Evolutionary conservation across 192 early-diverging fungal genomes (phyloP).

Genomic region (Linnemannia exigua): DNA sequence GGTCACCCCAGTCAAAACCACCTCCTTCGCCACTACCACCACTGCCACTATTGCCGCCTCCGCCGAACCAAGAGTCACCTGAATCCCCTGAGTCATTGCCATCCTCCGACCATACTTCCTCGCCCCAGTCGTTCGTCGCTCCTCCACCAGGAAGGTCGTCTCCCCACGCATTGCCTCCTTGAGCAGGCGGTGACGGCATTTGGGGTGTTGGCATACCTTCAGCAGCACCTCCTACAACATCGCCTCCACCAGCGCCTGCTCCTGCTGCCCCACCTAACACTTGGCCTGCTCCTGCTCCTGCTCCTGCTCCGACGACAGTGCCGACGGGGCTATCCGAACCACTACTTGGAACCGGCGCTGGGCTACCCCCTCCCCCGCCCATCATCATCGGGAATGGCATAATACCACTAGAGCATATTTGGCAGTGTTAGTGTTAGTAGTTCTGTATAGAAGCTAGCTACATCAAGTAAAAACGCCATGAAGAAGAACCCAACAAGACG

Average conservation of each 20-base stretch:
- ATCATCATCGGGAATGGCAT: conserved; percentile 62
- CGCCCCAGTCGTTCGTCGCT: conserved; percentile 52
- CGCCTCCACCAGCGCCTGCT: conserved; percentile 19
- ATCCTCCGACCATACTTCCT: conserved; percentile 61
- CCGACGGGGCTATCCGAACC: conserved; percentile 21
- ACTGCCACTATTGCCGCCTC: not conserved
- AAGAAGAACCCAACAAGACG: not conserved
- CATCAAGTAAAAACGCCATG: not conserved
- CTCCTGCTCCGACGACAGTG: conserved; percentile 34
- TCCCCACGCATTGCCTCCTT: not conserved
- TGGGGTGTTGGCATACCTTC: conserved; percentile 3
- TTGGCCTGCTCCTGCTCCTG: conserved; percentile 35
- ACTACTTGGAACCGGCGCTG: conserved; percentile 45
- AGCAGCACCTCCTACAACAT: conserved; percentile 27
- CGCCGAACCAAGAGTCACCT: conserved; percentile 44
- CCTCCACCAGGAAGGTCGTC: conserved; percentile 17
- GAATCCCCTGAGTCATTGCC: conserved; percentile 22
- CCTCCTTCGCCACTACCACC: conserved; percentile 25
- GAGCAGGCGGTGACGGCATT: conserved; percentile 23
- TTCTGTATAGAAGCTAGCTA: not conserved
- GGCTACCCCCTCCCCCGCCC: conserved; percentile 58
- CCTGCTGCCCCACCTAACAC: conserved; percentile 32
- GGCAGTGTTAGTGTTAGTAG: not conserved
- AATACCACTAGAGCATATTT: conserved; percentile 35
- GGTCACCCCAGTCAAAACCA: conserved; percentile 40